Evolutionary conservation across 345 rosid genomes (phyloP), one percentile per base, ranked within the genome.

Genomic region (Raphanus raphanistrum): DNA sequence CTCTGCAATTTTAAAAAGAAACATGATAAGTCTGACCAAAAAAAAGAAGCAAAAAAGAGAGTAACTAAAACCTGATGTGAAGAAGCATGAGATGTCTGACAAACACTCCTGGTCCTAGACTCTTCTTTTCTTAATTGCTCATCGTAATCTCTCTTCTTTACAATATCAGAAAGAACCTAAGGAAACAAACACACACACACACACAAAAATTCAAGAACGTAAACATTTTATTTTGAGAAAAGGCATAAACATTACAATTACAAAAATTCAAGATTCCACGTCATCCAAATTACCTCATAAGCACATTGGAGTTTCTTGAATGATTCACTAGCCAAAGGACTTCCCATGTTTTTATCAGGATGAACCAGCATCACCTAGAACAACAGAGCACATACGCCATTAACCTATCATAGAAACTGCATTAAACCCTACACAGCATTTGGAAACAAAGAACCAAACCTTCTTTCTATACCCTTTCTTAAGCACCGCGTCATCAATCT

Each of bases 261-360:
- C 62, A 35, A 35, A 35, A 63, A 58, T 5, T 36, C 35, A 64
- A 17, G 50, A 55, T 6, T 27, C 16, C 58, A 58, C n/a, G 1
- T 60, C 58, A 67, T 67, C 17, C 8, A 6, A 45, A 15, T 82
- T 72, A 91, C 99, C 97, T 95, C 99, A 70, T 87, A 93, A 77
- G 98, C 99, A 82, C 96, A 88, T 69, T 93, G 98, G 77, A 95
- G 89, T 87, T 93, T 95, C 90, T 95, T 95, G 82, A 95, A 95
- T 25, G 99, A 92, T 77, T 95, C 99, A 74, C 99, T 92, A 27
- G 98, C 98, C 26, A 86, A 76, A 38, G 93, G 84, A 84, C 88
- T 95, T 72, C 99, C 98, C 97, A 87, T 87, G 75, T 95, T 95
- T 85, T 95, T 95, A 86, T 92, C 99, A 4, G 99, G 99, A 89